Evolutionary conservation across 257 asterid species (phyloP).

Genomic region (Solanum neorickii): DNA sequence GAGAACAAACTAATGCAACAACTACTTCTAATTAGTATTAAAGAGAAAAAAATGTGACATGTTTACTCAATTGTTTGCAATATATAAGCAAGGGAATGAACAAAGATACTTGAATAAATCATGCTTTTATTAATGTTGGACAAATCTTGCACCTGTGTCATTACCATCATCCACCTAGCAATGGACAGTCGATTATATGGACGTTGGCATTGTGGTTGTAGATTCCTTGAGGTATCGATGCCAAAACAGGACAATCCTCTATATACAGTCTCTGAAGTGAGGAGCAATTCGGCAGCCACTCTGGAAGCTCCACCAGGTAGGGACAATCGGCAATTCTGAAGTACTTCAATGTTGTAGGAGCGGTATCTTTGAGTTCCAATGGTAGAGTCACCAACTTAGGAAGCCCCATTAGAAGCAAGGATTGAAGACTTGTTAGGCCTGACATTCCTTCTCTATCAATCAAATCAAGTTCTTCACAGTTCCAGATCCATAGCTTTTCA

Average conservation of each 20-base stretch:
- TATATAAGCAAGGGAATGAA: neutral
- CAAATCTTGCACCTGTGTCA: neutral
- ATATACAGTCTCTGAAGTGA: conserved; percentile 24
- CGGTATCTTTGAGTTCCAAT: conserved; percentile 15
- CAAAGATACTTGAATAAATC: neutral
- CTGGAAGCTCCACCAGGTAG: conserved; percentile 16
- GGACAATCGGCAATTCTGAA: conserved; percentile 26
- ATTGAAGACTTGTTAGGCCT: conserved; percentile 24
- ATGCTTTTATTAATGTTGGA: neutral
- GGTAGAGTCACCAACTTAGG: conserved; percentile 35
- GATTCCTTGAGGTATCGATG: conserved; percentile 12
- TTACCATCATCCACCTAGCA: neutral
- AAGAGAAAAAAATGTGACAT: neutral
- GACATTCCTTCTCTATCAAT: conserved; percentile 20
- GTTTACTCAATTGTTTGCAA: neutral
- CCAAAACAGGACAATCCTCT: conserved; percentile 34
- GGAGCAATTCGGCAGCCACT: conserved; percentile 24
- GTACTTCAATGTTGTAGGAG: conserved; percentile 20
- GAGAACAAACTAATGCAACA: neutral
- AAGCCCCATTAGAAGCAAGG: conserved; percentile 44
- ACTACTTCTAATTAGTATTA: neutral
- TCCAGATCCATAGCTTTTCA: conserved; percentile 51
- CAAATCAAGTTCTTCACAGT: conserved; percentile 36
- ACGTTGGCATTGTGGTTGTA: conserved; percentile 10
- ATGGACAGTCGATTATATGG: conserved; percentile 32